Evolutionary conservation across 768 basidiomycete genomes (phyloP).

Genomic region (Leccinum arenicola): DNA sequence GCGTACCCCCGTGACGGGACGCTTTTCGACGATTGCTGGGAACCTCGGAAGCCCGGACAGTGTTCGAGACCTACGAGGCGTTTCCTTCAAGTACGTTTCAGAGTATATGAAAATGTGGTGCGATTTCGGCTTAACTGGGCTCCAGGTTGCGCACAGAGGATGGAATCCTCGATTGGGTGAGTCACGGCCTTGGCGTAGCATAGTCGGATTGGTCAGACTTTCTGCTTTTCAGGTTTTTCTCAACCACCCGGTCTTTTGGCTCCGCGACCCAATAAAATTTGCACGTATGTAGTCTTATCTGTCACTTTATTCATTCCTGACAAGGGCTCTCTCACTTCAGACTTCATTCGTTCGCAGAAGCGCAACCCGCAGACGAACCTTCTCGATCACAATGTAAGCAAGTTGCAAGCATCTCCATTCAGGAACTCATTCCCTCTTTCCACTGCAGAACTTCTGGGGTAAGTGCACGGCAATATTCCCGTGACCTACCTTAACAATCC

Average conservation of each 20-base stretch:
- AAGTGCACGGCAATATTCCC: not conserved
- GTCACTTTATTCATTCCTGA: not conserved
- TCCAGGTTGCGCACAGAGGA: slow-evolving; percentile 36
- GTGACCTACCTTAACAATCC: not conserved
- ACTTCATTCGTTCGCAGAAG: slow-evolving; percentile 38
- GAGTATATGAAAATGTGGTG: slow-evolving; percentile 9
- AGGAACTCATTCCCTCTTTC: not conserved
- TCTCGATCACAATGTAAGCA: slow-evolving; percentile 33
- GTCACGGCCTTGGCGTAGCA: slow-evolving; percentile 13
- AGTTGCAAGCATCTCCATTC: not conserved
- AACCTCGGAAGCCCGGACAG: slow-evolving; percentile 48
- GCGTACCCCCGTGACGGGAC: slow-evolving; percentile 20
- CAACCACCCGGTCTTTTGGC: slow-evolving; percentile 48
- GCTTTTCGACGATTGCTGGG: slow-evolving; percentile 58
- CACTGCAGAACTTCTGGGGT: slow-evolving; percentile 22
- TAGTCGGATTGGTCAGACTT: not conserved
- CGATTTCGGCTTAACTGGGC: not conserved
- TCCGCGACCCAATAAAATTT: slow-evolving; percentile 48
- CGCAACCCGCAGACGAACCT: slow-evolving; percentile 51
- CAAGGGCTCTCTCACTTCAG: slow-evolving; percentile 21
- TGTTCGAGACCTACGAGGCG: slow-evolving; percentile 51
- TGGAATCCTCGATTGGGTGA: slow-evolving; percentile 38
- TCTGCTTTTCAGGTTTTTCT: slow-evolving; percentile 28
- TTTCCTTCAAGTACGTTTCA: slow-evolving; percentile 44
- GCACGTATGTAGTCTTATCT: slow-evolving; percentile 31